Base-by-base conservation (phyloP, 163 green algal genomes). In the Volvox carteri region DNA sequence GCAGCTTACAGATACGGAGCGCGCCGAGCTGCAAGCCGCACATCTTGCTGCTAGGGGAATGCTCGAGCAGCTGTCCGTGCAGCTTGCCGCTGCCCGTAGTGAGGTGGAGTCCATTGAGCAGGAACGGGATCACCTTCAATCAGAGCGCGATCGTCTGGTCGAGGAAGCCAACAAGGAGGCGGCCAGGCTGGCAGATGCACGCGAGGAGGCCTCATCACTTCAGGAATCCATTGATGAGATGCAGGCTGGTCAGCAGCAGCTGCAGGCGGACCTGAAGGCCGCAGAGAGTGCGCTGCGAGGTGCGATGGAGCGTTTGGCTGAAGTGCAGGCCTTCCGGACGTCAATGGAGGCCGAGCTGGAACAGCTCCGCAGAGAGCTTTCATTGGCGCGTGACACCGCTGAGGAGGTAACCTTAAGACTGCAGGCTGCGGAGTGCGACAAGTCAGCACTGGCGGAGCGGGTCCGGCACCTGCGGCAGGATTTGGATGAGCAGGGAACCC, bases 361-460 rank as follows among this genome's bases (percentile, higher is more conserved):
- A 28, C 19, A n/a, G 1, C 11, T 30, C 1, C 78, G 41, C 21
- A 25, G 30, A 48, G 75, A 48, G 50, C 75, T 72, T 1, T 46
- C 50, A 30, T 28, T 14, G 50, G 75, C 75, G 30, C 30, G 50
- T 8, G 48, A 84, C 4, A 48, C 41, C 2, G 54, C 62, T 41
- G 77, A 35, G 77, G 77, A 73, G 77, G 35, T 35, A 39, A 33
- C 25, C 52, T 41, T 4, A 19, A 52, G 77, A 21, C 11, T 74
- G 54, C 35, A 52, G 75, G 75, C 7, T 28, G 48, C 75, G 48
- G 75, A 84, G 48, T 30, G 33, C 28, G 75, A 50, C 16, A 84
- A 70, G 50, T 3, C 12, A 11, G 75, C 46, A 16, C 12, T 85
- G 56, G 78, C 56, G 6, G 77, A 70, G 52, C 50, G 33, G 54